Evolutionary conservation across 768 basidiomycete genomes (phyloP).

Genomic region (Myochromella boudieri): DNA sequence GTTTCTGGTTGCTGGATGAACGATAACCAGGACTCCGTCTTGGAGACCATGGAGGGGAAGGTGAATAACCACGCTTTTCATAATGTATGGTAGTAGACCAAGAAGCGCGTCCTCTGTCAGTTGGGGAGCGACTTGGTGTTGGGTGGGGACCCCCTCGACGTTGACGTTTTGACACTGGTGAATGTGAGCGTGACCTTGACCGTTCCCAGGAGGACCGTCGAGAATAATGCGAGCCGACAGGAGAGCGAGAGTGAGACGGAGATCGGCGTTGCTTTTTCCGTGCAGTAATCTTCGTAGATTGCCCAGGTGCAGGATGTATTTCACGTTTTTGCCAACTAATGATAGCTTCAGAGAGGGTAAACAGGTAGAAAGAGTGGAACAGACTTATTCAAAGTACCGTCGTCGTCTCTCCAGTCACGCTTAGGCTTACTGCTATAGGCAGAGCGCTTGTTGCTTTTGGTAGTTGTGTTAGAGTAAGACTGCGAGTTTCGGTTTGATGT

Average conservation of each 20-base stretch:
- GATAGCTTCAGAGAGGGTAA: constrained; percentile 6
- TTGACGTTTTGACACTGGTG: constrained; percentile 57
- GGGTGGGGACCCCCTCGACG: constrained; percentile 53
- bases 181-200: constrained; percentile 59
- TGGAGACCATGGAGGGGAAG: constrained; percentile 7
- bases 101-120: constrained; percentile 40
- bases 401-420: constrained; percentile 57
- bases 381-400: constrained; percentile 76
- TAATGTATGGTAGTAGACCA: constrained; percentile 23
- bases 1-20: constrained; percentile 1
- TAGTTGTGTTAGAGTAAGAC: constrained; percentile 16
- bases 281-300: constrained; percentile 34
- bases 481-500: constrained; percentile 20
- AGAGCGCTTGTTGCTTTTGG: constrained; percentile 30
- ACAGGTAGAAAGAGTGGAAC: constrained; percentile 21
- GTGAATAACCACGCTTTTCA: constrained; percentile 5
- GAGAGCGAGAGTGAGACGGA: constrained; percentile 60
- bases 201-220: constrained; percentile 63
- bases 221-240: constrained; percentile 64
- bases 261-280: constrained; percentile 49
- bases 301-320: constrained; percentile 36
- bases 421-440: constrained; percentile 38
- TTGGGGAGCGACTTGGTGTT: constrained; percentile 48
- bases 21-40: constrained; percentile 2
- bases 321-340: constrained; percentile 71